Percentiles rank a stretch among this genome's conserved stretches.
These are phyloP conservation scores for Backusella tuberculispora DNA, from an alignment of 192 early-diverging fungal species.

Conservation along the genomic window DNA sequence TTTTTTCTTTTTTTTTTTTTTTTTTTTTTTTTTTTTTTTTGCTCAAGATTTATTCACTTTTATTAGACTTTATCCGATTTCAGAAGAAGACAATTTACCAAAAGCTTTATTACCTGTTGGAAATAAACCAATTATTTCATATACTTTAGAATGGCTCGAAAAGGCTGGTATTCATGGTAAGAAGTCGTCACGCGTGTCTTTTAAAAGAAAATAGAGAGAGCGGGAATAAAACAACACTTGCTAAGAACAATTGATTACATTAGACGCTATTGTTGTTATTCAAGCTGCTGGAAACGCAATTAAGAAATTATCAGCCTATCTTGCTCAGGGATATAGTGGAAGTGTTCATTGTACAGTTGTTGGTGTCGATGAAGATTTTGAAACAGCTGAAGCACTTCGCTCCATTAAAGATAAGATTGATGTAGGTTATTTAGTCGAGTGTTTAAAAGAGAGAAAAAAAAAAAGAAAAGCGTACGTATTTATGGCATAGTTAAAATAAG, in stretches of 20 bases:
- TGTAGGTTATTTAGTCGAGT: slow-evolving; percentile 42
- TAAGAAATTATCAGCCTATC: slow-evolving; percentile 69
- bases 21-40: slow-evolving; percentile 48
- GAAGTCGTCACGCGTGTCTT: not conserved
- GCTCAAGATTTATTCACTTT: not conserved
- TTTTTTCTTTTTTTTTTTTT: slow-evolving; percentile 49
- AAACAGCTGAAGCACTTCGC: slow-evolving; percentile 86
- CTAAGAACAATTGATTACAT: not conserved
- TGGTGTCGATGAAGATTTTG: slow-evolving; percentile 65
- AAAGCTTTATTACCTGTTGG: slow-evolving; percentile 95
- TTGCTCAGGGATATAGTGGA: slow-evolving; percentile 68
- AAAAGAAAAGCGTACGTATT: not conserved
- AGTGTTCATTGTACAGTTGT: slow-evolving; percentile 66
- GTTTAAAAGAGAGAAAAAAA: not conserved
- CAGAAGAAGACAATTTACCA: slow-evolving; percentile 81
- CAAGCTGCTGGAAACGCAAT: slow-evolving; percentile 59
- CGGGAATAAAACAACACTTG: not conserved
- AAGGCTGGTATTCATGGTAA: slow-evolving; percentile 67
- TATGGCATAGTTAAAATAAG: not conserved
- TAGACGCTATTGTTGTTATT: slow-evolving; percentile 79
- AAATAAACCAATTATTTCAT: slow-evolving; percentile 94
- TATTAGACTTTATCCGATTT: slow-evolving; percentile 72
- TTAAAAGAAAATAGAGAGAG: not conserved
- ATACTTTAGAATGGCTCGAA: slow-evolving; percentile 94
- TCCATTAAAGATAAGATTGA: slow-evolving; percentile 83